These are phyloP conservation scores for Crithidia thermophila DNA, from an alignment of 208 protist genomes.

Conservation along the genomic window DNA sequence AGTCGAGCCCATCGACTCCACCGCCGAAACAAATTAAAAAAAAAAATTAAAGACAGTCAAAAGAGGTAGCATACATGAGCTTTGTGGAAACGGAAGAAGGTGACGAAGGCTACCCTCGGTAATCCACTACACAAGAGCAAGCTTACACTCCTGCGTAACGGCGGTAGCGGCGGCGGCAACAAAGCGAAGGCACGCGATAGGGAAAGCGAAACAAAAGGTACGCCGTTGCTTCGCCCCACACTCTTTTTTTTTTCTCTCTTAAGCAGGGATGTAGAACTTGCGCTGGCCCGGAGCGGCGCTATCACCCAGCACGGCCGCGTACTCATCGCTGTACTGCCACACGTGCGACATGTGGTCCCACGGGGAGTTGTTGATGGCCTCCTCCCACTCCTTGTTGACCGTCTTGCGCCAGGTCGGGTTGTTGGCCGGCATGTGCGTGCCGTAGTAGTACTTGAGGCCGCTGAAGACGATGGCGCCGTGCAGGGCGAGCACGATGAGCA, in stretches of 20 bases:
- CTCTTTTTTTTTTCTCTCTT: no score
- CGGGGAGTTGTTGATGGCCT: constrained; percentile 90
- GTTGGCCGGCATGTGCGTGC: constrained; percentile 72
- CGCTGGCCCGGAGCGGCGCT: constrained; percentile 54
- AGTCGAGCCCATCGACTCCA: background rate
- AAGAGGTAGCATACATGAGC: no score
- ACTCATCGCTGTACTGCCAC: constrained; percentile 88
- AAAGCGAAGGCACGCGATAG: background rate
- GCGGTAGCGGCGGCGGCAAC: no score
- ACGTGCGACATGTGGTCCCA: constrained; percentile 93
- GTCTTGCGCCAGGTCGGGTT: constrained; percentile 91
- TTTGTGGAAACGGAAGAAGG: no score
- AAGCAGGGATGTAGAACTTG: constrained; percentile 83
- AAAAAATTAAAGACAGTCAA: no score
- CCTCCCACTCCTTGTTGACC: constrained; percentile 93
- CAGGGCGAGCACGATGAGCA: constrained; percentile 41
- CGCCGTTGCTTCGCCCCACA: background rate
- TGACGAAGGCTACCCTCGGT: no score
- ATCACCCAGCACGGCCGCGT: constrained; percentile 71
- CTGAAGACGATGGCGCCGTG: constrained; percentile 51
- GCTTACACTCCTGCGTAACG: no score
- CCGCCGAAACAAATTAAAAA: background rate
- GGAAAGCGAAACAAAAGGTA: background rate
- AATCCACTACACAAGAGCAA: no score
- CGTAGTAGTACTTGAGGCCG: constrained; percentile 76